Conservation (phyloP, 768 basidiomycete species). For the Lactarius sp. region DNA sequence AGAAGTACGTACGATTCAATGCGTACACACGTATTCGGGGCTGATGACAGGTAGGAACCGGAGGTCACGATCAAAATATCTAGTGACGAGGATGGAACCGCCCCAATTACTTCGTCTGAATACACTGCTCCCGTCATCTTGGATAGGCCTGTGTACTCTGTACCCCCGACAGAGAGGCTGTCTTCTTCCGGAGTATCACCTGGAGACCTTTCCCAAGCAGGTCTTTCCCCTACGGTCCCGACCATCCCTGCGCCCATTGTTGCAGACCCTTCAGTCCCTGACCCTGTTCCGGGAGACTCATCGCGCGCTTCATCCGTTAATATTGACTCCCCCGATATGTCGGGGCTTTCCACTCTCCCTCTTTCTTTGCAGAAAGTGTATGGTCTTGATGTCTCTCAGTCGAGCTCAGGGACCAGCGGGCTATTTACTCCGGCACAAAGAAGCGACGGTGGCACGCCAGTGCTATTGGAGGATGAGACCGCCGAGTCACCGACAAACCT, state of each 20-base stretch:
- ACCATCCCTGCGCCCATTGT: conserved; percentile 23
- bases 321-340: background rate
- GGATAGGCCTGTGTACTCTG: background rate
- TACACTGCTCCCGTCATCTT: background rate
- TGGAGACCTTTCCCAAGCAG: background rate
- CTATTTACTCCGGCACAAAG: conserved; percentile 24
- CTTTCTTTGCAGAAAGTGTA: conserved; percentile 3
- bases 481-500: background rate
- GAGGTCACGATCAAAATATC: background rate
- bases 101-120: background rate
- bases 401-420: conserved; percentile 16
- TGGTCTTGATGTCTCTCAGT: conserved; percentile 6
- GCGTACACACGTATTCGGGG: background rate
- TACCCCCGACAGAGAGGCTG: background rate
- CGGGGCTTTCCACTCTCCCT: conserved; percentile 9
- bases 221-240: background rate
- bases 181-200: background rate
- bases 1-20: conserved; percentile 6
- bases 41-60: conserved; percentile 8
- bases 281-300: conserved; percentile 18
- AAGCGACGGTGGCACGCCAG: conserved; percentile 19
- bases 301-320: background rate
- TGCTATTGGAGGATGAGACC: conserved; percentile 15
- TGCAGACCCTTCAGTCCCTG: conserved; percentile 26
- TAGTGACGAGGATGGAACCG: background rate